A percentile compares a stretch with the other conserved stretches of the same genome.
Conservation (phyloP, 345 rosid genomes). For the Aquilaria malaccensis region DNA sequence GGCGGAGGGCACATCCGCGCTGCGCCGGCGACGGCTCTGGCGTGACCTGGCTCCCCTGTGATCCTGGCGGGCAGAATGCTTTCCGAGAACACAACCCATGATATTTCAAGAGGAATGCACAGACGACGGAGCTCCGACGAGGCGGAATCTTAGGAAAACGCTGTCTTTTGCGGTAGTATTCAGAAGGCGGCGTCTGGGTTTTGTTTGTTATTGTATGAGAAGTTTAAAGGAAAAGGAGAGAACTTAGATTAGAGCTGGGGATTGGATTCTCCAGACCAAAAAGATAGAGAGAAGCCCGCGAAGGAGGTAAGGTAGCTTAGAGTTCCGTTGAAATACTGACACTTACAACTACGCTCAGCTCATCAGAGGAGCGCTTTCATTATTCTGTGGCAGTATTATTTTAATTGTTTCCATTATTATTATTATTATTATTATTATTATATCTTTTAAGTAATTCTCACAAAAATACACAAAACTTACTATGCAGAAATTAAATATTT, state of each 20-base stretch:
- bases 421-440: no score
- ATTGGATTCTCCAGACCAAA: background rate
- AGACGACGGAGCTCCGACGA: background rate
- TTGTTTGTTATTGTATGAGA: no score
- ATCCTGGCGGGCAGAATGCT: conserved; percentile 13
- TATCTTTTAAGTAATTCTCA: no score
- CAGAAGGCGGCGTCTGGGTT: conserved; percentile 3
- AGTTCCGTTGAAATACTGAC: no score
- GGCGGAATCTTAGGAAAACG: background rate
- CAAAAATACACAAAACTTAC: no score
- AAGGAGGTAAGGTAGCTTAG: conserved; percentile 16
- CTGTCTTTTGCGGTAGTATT: background rate
- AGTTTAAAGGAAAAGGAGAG: background rate
- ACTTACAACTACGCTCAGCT: no score
- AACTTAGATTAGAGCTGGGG: no score
- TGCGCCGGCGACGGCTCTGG: conserved; percentile 9
- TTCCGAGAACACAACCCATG: conserved; percentile 61
- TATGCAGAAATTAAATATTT: no score
- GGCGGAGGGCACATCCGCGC: conserved; percentile 19
- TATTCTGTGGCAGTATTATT: no score
- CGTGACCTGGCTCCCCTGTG: conserved; percentile 15
- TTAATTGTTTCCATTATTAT: no score
- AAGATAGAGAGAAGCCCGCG: conserved; percentile 22
- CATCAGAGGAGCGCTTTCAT: no score
- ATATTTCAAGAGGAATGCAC: background rate